These are phyloP conservation scores for Mycosphaerella arachidis DNA, from an alignment of 2,329 filamentous ascomycete genomes.

Conservation along the genomic window DNA sequence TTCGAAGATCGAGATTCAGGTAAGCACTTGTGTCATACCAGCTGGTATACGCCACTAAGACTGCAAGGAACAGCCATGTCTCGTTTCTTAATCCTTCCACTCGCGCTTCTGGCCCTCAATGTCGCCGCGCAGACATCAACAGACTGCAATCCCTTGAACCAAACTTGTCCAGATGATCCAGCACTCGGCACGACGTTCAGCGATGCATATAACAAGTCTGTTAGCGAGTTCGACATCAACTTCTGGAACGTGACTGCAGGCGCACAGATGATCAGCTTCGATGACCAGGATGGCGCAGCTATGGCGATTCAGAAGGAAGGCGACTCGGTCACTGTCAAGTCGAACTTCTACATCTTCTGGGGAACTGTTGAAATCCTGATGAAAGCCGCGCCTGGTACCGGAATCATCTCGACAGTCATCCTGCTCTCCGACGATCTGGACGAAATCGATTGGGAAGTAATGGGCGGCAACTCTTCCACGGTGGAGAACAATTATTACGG, in stretches of 20 bases:
- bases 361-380: slow-evolving; percentile 73
- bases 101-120: slow-evolving; percentile 23
- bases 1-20: background rate
- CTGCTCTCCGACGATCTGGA: slow-evolving; percentile 79
- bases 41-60: background rate
- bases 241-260: slow-evolving; percentile 57
- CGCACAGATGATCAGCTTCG: slow-evolving; percentile 54
- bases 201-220: slow-evolving; percentile 61
- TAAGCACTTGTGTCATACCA: slow-evolving; percentile 5
- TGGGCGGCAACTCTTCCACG: slow-evolving; percentile 60
- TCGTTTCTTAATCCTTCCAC: slow-evolving; percentile 18
- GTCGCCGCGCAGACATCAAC: slow-evolving; percentile 68
- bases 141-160: slow-evolving; percentile 71
- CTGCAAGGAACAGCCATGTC: slow-evolving; percentile 15
- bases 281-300: slow-evolving; percentile 52
- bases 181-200: slow-evolving; percentile 62
- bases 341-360: slow-evolving; percentile 81
- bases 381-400: slow-evolving; percentile 68
- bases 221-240: slow-evolving; percentile 41
- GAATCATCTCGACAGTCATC: slow-evolving; percentile 78
- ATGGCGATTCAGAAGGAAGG: slow-evolving; percentile 67
- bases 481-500: slow-evolving; percentile 73
- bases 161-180: slow-evolving; percentile 62
- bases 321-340: slow-evolving; percentile 72
- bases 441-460: slow-evolving; percentile 83